A percentile compares a stretch with the other conserved stretches of the same genome.
These are phyloP conservation scores for Chytridium lagenaria DNA, from an alignment of 371 early-diverging fungal genomes.

Conservation along the genomic window DNA sequence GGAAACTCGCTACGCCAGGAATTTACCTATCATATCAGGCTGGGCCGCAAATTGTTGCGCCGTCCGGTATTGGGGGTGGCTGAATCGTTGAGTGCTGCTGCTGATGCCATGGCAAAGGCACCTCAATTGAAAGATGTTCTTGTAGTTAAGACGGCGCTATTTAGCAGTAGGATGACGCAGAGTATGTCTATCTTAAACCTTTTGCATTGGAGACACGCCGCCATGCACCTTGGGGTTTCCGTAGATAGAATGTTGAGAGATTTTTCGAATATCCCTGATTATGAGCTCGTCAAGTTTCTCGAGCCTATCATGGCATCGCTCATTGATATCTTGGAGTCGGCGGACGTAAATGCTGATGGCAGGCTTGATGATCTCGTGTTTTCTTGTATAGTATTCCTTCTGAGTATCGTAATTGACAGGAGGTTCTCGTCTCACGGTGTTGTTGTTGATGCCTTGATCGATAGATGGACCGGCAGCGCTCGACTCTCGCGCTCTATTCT, in stretches of 20 bases:
- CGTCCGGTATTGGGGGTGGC: constrained; percentile 26
- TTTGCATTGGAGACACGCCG: constrained; percentile 64
- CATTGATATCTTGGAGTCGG: constrained; percentile 62
- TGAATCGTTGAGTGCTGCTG: constrained; percentile 29
- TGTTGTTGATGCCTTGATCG: constrained; percentile 68
- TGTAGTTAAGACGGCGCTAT: constrained; percentile 61
- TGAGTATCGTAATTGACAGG: constrained; percentile 66
- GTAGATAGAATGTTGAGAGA: constrained; percentile 64
- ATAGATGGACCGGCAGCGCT: constrained; percentile 55
- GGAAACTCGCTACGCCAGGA: constrained; percentile 48
- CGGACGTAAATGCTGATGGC: constrained; percentile 7
- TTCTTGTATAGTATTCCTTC: constrained; percentile 60
- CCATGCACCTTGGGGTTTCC: constrained; percentile 19
- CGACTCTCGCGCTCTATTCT: constrained; percentile 55
- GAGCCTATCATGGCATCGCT: constrained; percentile 69
- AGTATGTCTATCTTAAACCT: constrained; percentile 67
- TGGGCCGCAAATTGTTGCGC: constrained; percentile 37
- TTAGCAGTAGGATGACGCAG: constrained; percentile 73
- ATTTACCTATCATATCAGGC: constrained; percentile 57
- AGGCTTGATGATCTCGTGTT: constrained; percentile 59
- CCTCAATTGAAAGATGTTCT: constrained; percentile 60
- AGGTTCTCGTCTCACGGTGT: constrained; percentile 70
- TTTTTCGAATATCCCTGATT: constrained; percentile 67
- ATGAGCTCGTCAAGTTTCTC: constrained; percentile 75
- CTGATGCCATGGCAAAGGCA: constrained; percentile 45